These are phyloP conservation scores for Podila verticillata DNA, from an alignment of 192 early-diverging fungal species.

Conservation along the genomic window DNA sequence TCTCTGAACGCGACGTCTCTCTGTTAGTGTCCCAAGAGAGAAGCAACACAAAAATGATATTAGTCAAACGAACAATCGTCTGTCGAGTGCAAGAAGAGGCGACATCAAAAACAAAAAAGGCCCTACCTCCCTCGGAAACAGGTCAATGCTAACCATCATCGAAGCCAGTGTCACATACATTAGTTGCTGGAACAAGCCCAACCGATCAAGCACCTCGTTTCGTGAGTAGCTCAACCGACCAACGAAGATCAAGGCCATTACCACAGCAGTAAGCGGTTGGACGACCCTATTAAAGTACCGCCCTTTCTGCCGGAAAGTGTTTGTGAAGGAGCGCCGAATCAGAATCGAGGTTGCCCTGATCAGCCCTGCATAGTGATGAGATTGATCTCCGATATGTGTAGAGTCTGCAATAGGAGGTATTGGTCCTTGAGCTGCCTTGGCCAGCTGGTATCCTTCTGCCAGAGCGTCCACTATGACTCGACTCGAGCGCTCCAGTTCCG, in stretches of 20 bases:
- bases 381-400: background rate
- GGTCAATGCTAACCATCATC: background rate
- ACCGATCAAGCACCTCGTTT: background rate
- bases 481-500: background rate
- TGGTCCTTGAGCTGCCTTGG: background rate
- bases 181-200: constrained; percentile 10
- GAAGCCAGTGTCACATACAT: background rate
- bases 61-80: background rate
- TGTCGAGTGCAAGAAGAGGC: background rate
- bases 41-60: background rate
- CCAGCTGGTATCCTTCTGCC: background rate
- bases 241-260: background rate
- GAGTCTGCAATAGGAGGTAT: background rate
- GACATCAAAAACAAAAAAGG: background rate
- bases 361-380: background rate
- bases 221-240: background rate
- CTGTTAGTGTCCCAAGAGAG: background rate
- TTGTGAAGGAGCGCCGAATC: constrained; percentile 3
- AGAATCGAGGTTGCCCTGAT: background rate
- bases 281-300: constrained; percentile 11
- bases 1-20: constrained; percentile 19
- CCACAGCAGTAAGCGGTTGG: background rate
- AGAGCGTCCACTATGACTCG: background rate
- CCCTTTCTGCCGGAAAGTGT: constrained; percentile 1
- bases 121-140: constrained; percentile 14